Evolutionary conservation across 306 rosid genomes (phyloP).

Genomic region (Quercus mongolica): DNA sequence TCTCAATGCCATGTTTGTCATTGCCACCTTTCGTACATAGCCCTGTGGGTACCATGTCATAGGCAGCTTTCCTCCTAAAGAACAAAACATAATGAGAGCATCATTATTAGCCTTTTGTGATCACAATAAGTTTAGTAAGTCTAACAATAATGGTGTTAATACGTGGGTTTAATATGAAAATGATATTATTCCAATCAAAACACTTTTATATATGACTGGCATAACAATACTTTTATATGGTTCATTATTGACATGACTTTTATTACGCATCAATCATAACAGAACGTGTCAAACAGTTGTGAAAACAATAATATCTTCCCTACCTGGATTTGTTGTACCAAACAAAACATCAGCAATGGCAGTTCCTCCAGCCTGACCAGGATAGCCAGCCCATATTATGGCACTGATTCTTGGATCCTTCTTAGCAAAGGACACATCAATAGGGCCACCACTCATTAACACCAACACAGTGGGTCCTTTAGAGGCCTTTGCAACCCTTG

Average conservation of each 20-base stretch:
- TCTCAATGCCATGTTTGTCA: conserved; percentile 81
- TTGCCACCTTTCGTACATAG: conserved; percentile 56
- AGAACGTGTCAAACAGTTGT: no score
- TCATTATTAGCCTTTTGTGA: background rate
- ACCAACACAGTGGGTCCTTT: conserved; percentile 79
- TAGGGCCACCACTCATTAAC: conserved; percentile 83
- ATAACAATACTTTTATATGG: no score
- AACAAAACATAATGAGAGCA: background rate
- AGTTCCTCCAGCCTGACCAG: conserved; percentile 90
- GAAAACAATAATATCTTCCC: no score
- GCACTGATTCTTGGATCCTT: conserved; percentile 54
- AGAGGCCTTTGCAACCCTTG: conserved; percentile 48
- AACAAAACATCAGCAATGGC: conserved; percentile 82
- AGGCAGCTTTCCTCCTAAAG: conserved; percentile 49
- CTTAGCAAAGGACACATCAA: conserved; percentile 74
- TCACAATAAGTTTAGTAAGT: background rate
- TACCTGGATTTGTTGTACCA: conserved; percentile 75
- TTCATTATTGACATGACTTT: no score
- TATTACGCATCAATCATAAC: no score
- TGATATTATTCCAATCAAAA: no score
- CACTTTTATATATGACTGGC: no score
- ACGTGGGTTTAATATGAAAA: background rate
- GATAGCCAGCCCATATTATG: conserved; percentile 87
- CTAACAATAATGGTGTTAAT: no score
- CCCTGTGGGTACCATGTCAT: conserved; percentile 92